Evolutionary conservation across 1,284 basidiomycete species (phyloP).

Genomic region (Paramarasmius palmivorus): DNA sequence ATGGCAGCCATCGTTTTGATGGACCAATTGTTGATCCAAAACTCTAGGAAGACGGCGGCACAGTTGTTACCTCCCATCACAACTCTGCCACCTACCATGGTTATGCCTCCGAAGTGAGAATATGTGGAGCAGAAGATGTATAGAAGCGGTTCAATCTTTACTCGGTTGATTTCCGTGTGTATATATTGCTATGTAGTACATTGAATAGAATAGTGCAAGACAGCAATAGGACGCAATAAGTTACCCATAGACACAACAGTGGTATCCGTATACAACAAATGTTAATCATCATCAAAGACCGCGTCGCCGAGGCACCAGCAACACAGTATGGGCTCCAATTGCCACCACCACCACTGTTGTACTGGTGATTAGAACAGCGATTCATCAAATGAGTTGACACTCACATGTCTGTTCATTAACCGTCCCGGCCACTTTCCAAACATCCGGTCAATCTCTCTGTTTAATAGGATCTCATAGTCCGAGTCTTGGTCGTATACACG

Average conservation of each 20-base stretch:
- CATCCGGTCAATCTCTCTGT: slow-evolving; percentile 42
- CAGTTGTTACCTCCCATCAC: slow-evolving; percentile 73
- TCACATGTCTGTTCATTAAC: slow-evolving; percentile 64
- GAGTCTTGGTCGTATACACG: slow-evolving; percentile 6
- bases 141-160: too few relatives aligned
- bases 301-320: slow-evolving; percentile 3
- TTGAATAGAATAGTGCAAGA: too few relatives aligned
- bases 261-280: too few relatives aligned
- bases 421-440: slow-evolving; percentile 72
- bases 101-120: slow-evolving; percentile 46
- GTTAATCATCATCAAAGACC: neutral
- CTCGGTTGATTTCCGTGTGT: too few relatives aligned
- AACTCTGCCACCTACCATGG: slow-evolving; percentile 87
- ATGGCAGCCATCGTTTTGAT: slow-evolving; percentile 87
- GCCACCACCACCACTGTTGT: slow-evolving; percentile 79
- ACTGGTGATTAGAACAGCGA: too few relatives aligned
- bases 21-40: slow-evolving; percentile 89
- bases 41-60: slow-evolving; percentile 72
- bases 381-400: slow-evolving; percentile 7
- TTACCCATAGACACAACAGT: too few relatives aligned
- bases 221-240: too few relatives aligned
- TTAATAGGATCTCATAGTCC: slow-evolving; percentile 34
- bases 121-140: too few relatives aligned
- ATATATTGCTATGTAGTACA: too few relatives aligned
- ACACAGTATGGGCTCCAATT: slow-evolving; percentile 59